Base-by-base conservation (phyloP, 805 yeast species). In the Millerozyma acaciae region DNA sequence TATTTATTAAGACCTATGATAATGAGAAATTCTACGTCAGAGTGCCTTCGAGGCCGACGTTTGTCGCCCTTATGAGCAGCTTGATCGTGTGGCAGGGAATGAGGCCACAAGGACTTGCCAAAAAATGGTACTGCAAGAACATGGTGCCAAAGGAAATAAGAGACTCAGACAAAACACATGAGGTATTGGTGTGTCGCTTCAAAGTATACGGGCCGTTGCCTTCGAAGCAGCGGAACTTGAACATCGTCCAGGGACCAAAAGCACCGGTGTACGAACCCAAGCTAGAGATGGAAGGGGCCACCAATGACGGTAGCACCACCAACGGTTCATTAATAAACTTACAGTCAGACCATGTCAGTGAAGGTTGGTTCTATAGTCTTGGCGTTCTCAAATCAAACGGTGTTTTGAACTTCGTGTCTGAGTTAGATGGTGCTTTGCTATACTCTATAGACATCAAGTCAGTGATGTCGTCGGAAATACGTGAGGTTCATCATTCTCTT, bases 301-400 rank as follows among this genome's bases (percentile, higher is more conserved):
- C 40, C 17, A 27, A 21, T 20, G 34, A 36, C 14, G 21, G 17
- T 12, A 10, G 22, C 12, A 36, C 28, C 4, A 16, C 16, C 20
- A 30, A 32, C 17, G 17, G 15, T 7, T n/a, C 21, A 14, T 23
- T 28, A 13, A 9, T 42, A n/a, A 49, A 37, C 17, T 32, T 24
- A 4, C 35, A 27, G 21, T 23, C 37, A 19, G 34, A 42, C 26
- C 32, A 39, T 27, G 27, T 52, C 16, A 49, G 59, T 15, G 84
- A 77, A 47, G 78, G 78, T 4, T 84, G 90, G 90, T 81, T 81
- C 48, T 70, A 67, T 33, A 76, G 84, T 1, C 80, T 78, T 80
- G 88, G 84, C 0, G 80, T 77, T 12, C 50, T 84, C 26, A 76
- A 75, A 48, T 72, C 82, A 1, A 68, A 78, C 46, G 93, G 93